These are phyloP conservation scores for Tetrahymena borealis DNA, from an alignment of 73 alveolate species.

Conservation along the genomic window DNA sequence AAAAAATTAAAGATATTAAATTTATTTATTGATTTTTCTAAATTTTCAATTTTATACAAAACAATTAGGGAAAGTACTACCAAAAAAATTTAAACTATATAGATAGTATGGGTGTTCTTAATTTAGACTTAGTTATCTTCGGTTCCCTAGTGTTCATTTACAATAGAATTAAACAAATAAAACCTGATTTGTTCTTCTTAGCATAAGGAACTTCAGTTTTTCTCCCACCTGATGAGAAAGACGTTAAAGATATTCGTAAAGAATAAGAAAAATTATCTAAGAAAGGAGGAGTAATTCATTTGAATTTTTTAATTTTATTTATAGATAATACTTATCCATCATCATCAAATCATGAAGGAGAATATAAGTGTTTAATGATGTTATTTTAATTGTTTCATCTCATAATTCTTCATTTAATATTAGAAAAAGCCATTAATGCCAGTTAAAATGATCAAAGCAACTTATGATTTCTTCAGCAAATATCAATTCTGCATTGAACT, in stretches of 20 bases:
- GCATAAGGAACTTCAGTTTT: neutral
- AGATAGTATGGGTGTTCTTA: neutral
- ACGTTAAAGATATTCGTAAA: neutral
- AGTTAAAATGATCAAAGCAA: neutral
- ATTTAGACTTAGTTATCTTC: neutral
- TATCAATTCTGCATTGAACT: neutral
- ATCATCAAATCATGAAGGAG: too few species aligned
- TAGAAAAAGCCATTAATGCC: neutral
- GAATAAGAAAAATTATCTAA: neutral
- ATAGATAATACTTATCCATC: too few species aligned
- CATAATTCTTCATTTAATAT: neutral
- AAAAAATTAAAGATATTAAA: neutral
- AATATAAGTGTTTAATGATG: too few species aligned
- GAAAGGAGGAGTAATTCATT: neutral
- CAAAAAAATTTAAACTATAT: neutral
- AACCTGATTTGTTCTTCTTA: neutral
- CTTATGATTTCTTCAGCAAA: neutral
- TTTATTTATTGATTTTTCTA: neutral
- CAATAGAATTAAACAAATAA: neutral
- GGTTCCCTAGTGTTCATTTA: neutral
- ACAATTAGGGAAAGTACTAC: neutral
- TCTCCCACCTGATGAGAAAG: neutral
- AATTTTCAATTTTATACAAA: neutral
- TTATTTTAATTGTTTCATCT: neutral
- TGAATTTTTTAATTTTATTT: too few species aligned